Conservation (phyloP, 495 filamentous ascomycete genomes). For the Talaromyces thailandensis region DNA sequence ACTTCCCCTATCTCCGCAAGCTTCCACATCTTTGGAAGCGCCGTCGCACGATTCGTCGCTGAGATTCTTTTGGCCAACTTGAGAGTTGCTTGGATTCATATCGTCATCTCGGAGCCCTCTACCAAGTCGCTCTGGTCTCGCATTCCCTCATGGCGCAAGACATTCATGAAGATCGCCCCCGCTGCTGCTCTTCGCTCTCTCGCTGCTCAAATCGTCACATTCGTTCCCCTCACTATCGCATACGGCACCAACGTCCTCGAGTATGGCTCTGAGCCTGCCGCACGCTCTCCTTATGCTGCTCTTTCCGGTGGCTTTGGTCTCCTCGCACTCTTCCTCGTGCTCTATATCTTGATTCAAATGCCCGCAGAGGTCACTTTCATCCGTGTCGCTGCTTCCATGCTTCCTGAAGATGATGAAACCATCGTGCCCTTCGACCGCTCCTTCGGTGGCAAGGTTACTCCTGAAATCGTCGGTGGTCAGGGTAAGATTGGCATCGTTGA, state of each 20-base stretch:
- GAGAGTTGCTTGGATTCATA: slow-evolving; percentile 51
- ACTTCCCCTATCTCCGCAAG: slow-evolving; percentile 19
- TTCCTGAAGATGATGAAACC: slow-evolving; percentile 58
- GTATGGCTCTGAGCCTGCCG: slow-evolving; percentile 12
- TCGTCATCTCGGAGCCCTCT: slow-evolving; percentile 48
- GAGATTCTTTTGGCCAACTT: slow-evolving; percentile 38
- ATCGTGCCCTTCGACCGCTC: slow-evolving; percentile 72
- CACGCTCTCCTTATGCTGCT: slow-evolving; percentile 8
- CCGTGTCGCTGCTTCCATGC: slow-evolving; percentile 63
- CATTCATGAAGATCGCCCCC: slow-evolving; percentile 41
- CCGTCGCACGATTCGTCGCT: slow-evolving; percentile 28
- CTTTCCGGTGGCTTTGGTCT: slow-evolving; percentile 25
- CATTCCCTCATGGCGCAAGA: slow-evolving; percentile 30
- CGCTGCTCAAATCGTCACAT: slow-evolving; percentile 24
- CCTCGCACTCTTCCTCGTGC: slow-evolving; percentile 22
- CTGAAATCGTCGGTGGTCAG: slow-evolving; percentile 57
- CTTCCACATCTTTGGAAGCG: slow-evolving; percentile 20
- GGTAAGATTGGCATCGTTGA: slow-evolving; percentile 59
- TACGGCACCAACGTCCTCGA: neutral
- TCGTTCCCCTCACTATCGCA: slow-evolving; percentile 27
- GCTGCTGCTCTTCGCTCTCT: slow-evolving; percentile 37
- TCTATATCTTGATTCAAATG: slow-evolving; percentile 43
- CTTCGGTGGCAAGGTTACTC: slow-evolving; percentile 50
- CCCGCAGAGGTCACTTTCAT: slow-evolving; percentile 54
- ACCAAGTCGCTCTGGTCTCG: slow-evolving; percentile 42